Evolutionary conservation across 208 protist genomes (phyloP), one percentile per base, ranked within the genome.

Genomic region (Leishmania gerbilli): DNA sequence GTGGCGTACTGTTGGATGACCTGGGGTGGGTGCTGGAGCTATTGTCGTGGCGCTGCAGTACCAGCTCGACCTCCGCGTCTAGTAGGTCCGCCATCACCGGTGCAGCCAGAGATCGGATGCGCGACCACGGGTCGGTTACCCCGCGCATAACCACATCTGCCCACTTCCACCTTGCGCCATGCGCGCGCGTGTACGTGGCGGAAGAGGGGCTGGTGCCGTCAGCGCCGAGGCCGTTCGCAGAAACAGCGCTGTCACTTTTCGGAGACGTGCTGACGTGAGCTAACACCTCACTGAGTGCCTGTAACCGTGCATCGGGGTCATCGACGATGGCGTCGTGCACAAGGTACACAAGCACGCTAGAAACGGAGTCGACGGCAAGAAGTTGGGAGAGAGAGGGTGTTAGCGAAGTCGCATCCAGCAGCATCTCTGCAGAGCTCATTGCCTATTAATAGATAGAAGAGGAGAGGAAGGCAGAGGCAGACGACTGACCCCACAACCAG

Each of bases 101-200:
- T 15, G 76, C 71, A 42, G 76, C 76, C 40, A 85, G 58, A 64
- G 74, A 75, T 21, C 90, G 90, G 60, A 94, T 87, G 60, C 88
- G 84, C 40, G 93, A 96, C 91, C 91, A 95, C 69, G 89, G 79
- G 79, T 96, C 93, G 45, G 90, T 87, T n/a, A 87, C 88, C 6
- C 91, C 93, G 40, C 87, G 82, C 71, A 96, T 83, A 67, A 96
- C 84, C 3, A 91, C 80, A 24, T 88, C 79, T n/a, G 82, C 82
- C 77, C 82, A 86, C 56, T 80, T 76, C 82, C 82, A 86, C 45
- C 78, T 49, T 34, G 24, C n/a, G 13, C 71, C 77, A 9, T 79
- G 72, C 55, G 19, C 58, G 31, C 71, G 60, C 21, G 77, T 27
- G 65, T n/a, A 3, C 56, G 17, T 74, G 37, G 34, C 34, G 71